These are phyloP conservation scores for Calonectria honghensis DNA, from an alignment of 2,329 filamentous ascomycete species.

Conservation along the genomic window DNA sequence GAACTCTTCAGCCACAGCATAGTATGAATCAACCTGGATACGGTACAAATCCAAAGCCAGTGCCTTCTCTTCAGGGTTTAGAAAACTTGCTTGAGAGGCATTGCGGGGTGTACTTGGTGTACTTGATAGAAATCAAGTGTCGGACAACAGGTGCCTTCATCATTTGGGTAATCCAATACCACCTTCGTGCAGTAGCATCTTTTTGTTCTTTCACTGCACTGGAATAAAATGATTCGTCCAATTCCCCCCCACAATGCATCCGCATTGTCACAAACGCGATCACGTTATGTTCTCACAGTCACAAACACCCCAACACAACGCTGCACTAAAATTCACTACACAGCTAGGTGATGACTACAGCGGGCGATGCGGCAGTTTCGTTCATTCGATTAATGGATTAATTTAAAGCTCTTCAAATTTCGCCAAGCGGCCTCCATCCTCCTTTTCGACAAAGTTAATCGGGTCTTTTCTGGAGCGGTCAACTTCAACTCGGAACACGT, in stretches of 20 bases:
- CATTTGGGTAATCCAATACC: too few species aligned
- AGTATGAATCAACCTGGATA: slow-evolving; percentile 52
- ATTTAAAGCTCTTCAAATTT: neutral
- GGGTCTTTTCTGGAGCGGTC: slow-evolving; percentile 57
- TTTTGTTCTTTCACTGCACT: too few species aligned
- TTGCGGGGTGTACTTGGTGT: slow-evolving; percentile 43
- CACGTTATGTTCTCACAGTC: too few species aligned
- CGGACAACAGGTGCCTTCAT: too few species aligned
- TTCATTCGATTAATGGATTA: neutral
- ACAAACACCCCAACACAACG: too few species aligned
- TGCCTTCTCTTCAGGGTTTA: slow-evolving; percentile 64
- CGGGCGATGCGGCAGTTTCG: neutral
- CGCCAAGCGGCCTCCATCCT: too few species aligned
- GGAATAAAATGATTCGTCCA: too few species aligned
- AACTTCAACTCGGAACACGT: slow-evolving; percentile 72
- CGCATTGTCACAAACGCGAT: too few species aligned
- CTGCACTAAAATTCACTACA: neutral
- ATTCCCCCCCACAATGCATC: too few species aligned
- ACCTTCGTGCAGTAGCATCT: too few species aligned
- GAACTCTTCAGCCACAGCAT: slow-evolving; percentile 62
- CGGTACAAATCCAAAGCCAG: slow-evolving; percentile 63
- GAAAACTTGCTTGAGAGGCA: slow-evolving; percentile 63
- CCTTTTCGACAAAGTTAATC: neutral
- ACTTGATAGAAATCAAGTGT: too few species aligned
- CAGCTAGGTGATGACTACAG: neutral